Evolutionary conservation across 345 rosid genomes (phyloP).

Genomic region (Rhizophora mangle): DNA sequence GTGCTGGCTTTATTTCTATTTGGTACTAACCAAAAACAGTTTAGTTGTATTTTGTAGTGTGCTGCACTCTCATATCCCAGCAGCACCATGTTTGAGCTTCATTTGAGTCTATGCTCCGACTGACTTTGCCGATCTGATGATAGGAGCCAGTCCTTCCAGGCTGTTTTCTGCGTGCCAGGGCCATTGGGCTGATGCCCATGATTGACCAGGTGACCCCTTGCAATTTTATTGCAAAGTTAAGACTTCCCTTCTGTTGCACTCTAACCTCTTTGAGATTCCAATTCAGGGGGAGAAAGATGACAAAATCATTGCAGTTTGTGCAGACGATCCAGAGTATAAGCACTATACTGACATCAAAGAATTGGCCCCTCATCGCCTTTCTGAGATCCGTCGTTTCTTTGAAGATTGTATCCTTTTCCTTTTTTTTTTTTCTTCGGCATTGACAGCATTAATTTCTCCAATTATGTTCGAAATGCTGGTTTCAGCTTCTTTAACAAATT

Average conservation of each 20-base stretch:
- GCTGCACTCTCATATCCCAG: neutral
- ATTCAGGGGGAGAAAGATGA: slow-evolving; percentile 94
- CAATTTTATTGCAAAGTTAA: neutral
- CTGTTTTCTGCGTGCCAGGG: slow-evolving; percentile 87
- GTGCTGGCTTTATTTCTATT: slow-evolving; percentile 24
- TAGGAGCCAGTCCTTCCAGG: slow-evolving; percentile 99
- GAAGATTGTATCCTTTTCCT: slow-evolving; percentile 76
- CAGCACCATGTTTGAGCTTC: neutral
- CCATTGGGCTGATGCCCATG: slow-evolving; percentile 99
- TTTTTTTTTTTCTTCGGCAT: slow-evolving; percentile 3
- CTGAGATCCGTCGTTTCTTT: slow-evolving; percentile 90
- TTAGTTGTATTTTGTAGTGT: neutral
- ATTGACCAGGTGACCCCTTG: slow-evolving; percentile 74
- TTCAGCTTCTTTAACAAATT: slow-evolving; percentile 17
- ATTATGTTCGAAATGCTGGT: neutral
- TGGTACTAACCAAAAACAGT: neutral
- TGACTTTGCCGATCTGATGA: slow-evolving; percentile 3
- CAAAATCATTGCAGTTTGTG: slow-evolving; percentile 95
- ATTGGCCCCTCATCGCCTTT: slow-evolving; percentile 91
- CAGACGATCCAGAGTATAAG: slow-evolving; percentile 94
- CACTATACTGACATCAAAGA: slow-evolving; percentile 83
- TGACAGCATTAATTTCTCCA: neutral
- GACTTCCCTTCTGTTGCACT: neutral
- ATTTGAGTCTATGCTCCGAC: slow-evolving; percentile 4
- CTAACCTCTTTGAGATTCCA: neutral